Conservation (phyloP, 2,329 filamentous ascomycete species). For the Phialophora chinensis region DNA sequence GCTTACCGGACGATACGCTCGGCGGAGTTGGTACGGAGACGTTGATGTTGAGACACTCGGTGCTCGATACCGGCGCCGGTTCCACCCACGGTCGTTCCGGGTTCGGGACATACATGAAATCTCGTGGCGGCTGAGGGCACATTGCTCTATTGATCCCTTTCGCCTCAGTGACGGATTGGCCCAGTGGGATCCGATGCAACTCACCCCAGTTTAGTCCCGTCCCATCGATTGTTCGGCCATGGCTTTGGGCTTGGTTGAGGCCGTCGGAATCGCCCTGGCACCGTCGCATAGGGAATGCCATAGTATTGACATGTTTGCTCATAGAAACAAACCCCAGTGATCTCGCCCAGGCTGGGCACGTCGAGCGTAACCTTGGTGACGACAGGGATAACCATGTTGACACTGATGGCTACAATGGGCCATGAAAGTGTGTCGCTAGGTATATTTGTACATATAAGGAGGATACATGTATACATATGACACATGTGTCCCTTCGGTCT, state of each 20-base stretch:
- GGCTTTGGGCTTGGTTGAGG: slow-evolving; percentile 6
- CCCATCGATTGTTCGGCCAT: slow-evolving; percentile 12
- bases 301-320: slow-evolving; percentile 7
- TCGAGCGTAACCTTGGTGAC: slow-evolving; percentile 1
- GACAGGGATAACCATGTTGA: background rate
- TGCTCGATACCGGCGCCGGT: background rate
- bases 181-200: background rate
- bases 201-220: slow-evolving; percentile 15
- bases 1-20: background rate
- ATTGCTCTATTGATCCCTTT: background rate
- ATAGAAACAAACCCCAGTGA: slow-evolving; percentile 9
- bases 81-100: slow-evolving; percentile 17
- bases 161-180: background rate
- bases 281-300: slow-evolving; percentile 15
- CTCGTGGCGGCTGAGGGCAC: slow-evolving; percentile 13
- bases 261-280: slow-evolving; percentile 15
- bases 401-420: background rate
- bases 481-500: background rate
- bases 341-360: slow-evolving; percentile 2
- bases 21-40: slow-evolving; percentile 16
- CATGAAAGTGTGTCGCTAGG: background rate
- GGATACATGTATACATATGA: background rate
- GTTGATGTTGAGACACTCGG: slow-evolving; percentile 15
- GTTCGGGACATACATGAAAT: slow-evolving; percentile 10
- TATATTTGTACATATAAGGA: background rate